These are phyloP conservation scores for Plasmodium adleri DNA, from an alignment of 169 alveolate genomes.

Conservation along the genomic window DNA sequence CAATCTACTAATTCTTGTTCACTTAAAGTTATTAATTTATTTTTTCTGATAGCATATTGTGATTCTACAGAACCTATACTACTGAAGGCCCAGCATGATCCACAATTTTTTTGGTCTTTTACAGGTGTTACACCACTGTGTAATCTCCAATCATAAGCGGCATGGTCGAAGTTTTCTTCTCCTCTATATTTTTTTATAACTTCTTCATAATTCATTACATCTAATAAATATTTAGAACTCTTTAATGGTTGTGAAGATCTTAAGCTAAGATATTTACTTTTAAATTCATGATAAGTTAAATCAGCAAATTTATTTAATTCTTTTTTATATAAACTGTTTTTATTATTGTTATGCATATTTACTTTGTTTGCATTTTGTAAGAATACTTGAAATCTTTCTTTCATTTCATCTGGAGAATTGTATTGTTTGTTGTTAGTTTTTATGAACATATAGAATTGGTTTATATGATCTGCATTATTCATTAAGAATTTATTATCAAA, in stretches of 20 bases:
- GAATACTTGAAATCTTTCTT: constrained; percentile 50
- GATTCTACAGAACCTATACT: constrained; percentile 86
- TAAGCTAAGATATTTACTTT: constrained; percentile 4
- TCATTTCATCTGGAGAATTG: constrained; percentile 38
- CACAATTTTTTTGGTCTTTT: constrained; percentile 87
- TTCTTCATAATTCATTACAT: constrained; percentile 5
- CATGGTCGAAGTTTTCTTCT: constrained; percentile 8
- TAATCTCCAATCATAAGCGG: constrained; percentile 80
- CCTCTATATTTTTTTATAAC: constrained; percentile 13
- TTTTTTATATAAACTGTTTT: constrained; percentile 39
- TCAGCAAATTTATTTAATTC: constrained; percentile 78
- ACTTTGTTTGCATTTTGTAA: constrained; percentile 27
- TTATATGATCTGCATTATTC: constrained; percentile 42
- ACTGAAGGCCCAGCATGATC: constrained; percentile 92
- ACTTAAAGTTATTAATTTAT: constrained; percentile 78
- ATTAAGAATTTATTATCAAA: constrained; percentile 20
- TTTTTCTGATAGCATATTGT: constrained; percentile 74
- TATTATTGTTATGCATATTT: constrained; percentile 41
- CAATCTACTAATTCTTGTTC: constrained; percentile 93
- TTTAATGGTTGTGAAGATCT: background rate
- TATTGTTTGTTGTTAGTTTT: constrained; percentile 23
- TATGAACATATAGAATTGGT: constrained; percentile 49
- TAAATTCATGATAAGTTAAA: constrained; percentile 74
- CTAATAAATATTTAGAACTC: background rate
- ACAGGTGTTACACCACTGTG: constrained; percentile 83